Evolutionary conservation across 768 basidiomycete species (phyloP), one percentile per base, ranked within the genome.

Genomic region (Pleurotus citrinopileatus): DNA sequence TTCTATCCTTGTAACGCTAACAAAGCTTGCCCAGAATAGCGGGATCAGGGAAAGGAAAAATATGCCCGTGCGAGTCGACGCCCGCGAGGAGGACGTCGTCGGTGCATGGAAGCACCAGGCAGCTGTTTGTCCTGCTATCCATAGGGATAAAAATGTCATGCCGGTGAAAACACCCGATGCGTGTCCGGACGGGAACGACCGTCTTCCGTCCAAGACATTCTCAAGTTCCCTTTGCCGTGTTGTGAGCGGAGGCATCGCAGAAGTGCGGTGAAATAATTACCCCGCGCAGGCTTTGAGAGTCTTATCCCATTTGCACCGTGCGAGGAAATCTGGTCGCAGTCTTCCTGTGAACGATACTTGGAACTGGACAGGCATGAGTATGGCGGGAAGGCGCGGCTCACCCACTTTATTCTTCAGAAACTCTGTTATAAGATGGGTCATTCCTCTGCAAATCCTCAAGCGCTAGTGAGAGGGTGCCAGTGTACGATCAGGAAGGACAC

Each of bases 121-220:
- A 6, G 79, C 79, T 4, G 84, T 85, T 62, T 82, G 77, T n/a
- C 82, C 80, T 25, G 84, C 84, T 12, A 86, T 66, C 70, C 79
- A 86, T 7, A 88, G 71, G 3, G 81, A 77, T 19, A 84, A 60
- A 59, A 85, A 83, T 20, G 77, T 72, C 82, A 87, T 86, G 26
- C 84, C 84, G 2, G 80, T 73, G 61, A 83, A 87, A 6, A 79
- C 85, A 9, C 80, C 79, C 1, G 84, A 83, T 1, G 85, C 84
- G 63, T 88, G 86, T 4, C 86, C 86, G 9, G 84, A 86, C 5
- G 85, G 86, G 61, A 88, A 88, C 0, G 84, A 87, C 52, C 76
- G 73, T 28, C 83, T 70, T 12, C 83, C 84, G 52, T 80, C 76
- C 12, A 72, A 42, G 23, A 86, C 61, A 9, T 63, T 54, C 3